phyloP scores from a whole-genome alignment of 2,329 filamentous ascomycete species.

The Scedosporium apiospermum region DNA sequence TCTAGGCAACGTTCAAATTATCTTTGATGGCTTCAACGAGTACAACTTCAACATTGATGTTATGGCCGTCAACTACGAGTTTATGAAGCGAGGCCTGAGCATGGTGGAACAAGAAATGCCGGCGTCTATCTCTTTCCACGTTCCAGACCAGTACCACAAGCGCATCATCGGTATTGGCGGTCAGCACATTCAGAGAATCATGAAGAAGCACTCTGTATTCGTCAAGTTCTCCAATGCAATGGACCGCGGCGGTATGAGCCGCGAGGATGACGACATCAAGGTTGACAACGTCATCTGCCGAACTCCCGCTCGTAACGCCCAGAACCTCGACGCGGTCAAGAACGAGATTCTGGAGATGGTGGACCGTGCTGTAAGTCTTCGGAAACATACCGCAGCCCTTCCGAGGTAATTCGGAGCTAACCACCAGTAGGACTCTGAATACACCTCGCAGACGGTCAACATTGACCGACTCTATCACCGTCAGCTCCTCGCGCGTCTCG shows the following conservation, averaged over 20 bases:
- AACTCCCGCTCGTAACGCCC: conserved; percentile 90
- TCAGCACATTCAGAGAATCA: conserved; percentile 97
- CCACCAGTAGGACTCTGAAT: conserved; percentile 70
- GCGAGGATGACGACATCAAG: conserved; percentile 96
- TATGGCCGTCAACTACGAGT: conserved; percentile 82
- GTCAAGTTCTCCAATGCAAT: conserved; percentile 99
- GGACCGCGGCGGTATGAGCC: conserved; percentile 86
- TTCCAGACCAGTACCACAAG: conserved; percentile 98
- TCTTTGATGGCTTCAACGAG: conserved; percentile 98
- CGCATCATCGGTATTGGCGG: conserved; percentile 98
- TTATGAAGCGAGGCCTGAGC: conserved; percentile 83
- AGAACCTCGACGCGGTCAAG: conserved; percentile 94
- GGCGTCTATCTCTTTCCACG: conserved; percentile 96
- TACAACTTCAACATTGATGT: conserved; percentile 99
- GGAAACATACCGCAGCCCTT: neutral
- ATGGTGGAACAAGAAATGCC: conserved; percentile 99
- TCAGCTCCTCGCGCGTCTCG: conserved; percentile 78
- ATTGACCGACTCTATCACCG: conserved; percentile 94
- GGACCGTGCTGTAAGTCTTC: conserved; percentile 65
- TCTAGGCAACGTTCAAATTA: conserved; percentile 85
- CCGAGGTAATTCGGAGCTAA: conserved; percentile 8
- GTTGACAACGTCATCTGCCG: conserved; percentile 99
- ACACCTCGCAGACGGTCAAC: conserved; percentile 85
- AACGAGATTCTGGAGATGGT: conserved; percentile 99
- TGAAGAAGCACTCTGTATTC: conserved; percentile 99